Evolutionary conservation across 768 basidiomycete genomes (phyloP).

Genomic region (Melanogaster broomeanus): DNA sequence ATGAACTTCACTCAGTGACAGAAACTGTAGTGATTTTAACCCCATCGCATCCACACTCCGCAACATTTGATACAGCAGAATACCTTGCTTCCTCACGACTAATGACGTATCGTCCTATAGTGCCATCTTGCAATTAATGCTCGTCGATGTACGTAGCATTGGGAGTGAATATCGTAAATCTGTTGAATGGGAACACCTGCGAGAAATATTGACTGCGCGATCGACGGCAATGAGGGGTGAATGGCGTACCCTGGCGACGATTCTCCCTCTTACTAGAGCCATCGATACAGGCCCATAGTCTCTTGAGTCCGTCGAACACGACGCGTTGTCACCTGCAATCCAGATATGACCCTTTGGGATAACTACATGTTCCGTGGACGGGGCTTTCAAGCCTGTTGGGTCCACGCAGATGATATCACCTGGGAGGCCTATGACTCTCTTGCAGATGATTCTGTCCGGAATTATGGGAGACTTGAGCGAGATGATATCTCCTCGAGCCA

Average conservation of each 20-base stretch:
- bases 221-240: background rate
- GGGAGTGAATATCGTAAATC: constrained; percentile 28
- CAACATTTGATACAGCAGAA: background rate
- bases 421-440: constrained; percentile 86
- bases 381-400: constrained; percentile 67
- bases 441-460: constrained; percentile 73
- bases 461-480: constrained; percentile 70
- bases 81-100: background rate
- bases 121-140: background rate
- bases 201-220: constrained; percentile 3
- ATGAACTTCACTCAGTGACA: constrained; percentile 75
- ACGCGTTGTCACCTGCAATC: constrained; percentile 88
- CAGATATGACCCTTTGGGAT: constrained; percentile 88
- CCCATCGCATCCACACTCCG: background rate
- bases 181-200: constrained; percentile 32
- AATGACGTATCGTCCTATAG: constrained; percentile 1
- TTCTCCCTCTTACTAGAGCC: constrained; percentile 67
- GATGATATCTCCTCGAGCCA: constrained; percentile 78
- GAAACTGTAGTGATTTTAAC: background rate
- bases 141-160: constrained; percentile 21
- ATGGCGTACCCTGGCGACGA: constrained; percentile 61
- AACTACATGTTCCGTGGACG: constrained; percentile 70
- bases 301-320: constrained; percentile 83
- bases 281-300: constrained; percentile 91
- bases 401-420: constrained; percentile 91